These are phyloP conservation scores for Pelargonium nanum DNA, from an alignment of 345 rosid genomes.

Conservation along the genomic window DNA sequence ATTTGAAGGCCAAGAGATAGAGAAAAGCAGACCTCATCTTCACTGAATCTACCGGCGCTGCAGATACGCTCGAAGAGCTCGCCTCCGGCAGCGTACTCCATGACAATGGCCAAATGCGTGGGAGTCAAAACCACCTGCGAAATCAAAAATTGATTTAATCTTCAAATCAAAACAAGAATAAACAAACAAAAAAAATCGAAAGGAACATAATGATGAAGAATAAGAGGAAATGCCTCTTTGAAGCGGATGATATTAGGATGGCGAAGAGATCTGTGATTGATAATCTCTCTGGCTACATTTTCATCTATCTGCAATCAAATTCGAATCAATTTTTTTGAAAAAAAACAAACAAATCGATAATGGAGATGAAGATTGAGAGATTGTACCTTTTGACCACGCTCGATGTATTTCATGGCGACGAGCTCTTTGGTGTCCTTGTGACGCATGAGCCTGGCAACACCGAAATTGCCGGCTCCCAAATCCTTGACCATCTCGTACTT, in stretches of 20 bases:
- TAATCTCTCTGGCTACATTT: conserved; percentile 91
- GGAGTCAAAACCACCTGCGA: conserved; percentile 69
- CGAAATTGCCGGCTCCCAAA: conserved; percentile 84
- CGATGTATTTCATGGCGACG: conserved; percentile 91
- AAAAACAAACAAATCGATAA: not conserved
- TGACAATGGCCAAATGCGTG: conserved; percentile 79
- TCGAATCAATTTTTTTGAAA: not conserved
- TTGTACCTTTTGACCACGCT: conserved; percentile 71
- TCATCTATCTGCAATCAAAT: conserved; percentile 59
- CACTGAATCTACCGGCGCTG: conserved; percentile 86
- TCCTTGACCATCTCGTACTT: conserved; percentile 72
- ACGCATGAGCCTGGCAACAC: conserved; percentile 71
- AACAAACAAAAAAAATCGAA: not conserved
- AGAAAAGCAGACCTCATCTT: conserved; percentile 56
- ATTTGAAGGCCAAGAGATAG: not conserved
- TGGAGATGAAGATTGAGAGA: not conserved
- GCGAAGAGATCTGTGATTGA: conserved; percentile 83
- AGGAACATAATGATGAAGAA: not conserved
- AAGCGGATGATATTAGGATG: conserved; percentile 88
- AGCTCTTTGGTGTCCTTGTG: conserved; percentile 75
- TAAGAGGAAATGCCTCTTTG: conserved; percentile 48
- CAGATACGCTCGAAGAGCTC: conserved; percentile 87
- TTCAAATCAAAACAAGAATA: not conserved
- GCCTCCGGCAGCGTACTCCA: conserved; percentile 94
- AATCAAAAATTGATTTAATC: conserved; percentile 3